Evolutionary conservation across 1,284 basidiomycete genomes (phyloP).

Genomic region (Retiboletus flavoniger): DNA sequence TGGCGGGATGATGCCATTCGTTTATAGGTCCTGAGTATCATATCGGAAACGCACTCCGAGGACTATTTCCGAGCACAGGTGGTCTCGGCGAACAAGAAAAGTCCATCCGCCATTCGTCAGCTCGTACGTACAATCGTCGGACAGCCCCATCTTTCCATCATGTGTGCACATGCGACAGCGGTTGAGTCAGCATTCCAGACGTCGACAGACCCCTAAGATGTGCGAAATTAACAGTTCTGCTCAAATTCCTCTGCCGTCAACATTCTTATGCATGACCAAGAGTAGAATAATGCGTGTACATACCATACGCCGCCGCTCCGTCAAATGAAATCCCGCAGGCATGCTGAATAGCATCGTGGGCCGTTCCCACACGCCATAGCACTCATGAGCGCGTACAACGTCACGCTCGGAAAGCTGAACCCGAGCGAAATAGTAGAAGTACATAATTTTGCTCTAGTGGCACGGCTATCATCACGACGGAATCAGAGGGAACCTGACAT

Average conservation of each 20-base stretch:
- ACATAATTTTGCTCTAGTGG: background rate
- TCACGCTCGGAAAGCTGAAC: background rate
- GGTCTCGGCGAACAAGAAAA: background rate
- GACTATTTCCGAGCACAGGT: background rate
- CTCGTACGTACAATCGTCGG: constrained; percentile 3
- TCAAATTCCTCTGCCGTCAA: background rate
- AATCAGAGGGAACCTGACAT: background rate
- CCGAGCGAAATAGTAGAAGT: background rate
- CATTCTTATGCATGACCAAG: background rate
- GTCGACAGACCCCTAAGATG: background rate
- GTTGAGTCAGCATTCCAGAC: constrained; percentile 1
- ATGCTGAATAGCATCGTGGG: background rate
- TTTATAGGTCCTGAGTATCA: constrained; percentile 20
- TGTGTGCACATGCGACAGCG: background rate
- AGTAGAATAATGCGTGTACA: background rate
- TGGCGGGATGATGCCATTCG: background rate
- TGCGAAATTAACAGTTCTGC: background rate
- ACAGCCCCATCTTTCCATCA: constrained; percentile 2
- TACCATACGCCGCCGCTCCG: background rate
- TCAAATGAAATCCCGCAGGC: background rate
- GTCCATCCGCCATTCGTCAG: background rate
- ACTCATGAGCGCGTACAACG: background rate
- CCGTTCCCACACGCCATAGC: background rate
- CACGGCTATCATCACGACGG: background rate
- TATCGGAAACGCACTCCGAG: background rate